phyloP scores from a whole-genome alignment of 768 basidiomycete species.

The Kwoniella heveanensis region DNA sequence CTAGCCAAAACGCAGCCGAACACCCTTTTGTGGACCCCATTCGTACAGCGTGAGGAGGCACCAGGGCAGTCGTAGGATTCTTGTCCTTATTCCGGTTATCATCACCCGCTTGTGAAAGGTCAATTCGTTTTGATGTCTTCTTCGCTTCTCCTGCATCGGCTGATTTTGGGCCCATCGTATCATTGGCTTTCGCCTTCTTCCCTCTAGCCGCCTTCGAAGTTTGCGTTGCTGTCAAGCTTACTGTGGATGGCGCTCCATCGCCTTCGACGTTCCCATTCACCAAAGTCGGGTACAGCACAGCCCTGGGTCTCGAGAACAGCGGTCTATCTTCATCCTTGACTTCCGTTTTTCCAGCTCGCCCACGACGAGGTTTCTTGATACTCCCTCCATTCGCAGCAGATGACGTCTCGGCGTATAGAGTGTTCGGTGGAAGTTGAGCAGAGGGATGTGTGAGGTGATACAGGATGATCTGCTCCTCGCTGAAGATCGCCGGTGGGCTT shows the following conservation, averaged over 20 bases:
- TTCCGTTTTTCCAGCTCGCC: neutral
- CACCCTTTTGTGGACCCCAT: neutral
- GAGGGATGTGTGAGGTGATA: conserved; percentile 13
- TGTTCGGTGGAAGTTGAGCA: neutral
- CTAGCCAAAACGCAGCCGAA: conserved; percentile 17
- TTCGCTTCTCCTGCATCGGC: too few species aligned
- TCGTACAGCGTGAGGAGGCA: neutral
- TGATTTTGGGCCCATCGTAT: too few species aligned
- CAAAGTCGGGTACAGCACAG: neutral
- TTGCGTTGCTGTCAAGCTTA: neutral
- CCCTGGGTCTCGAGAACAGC: neutral
- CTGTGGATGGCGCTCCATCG: neutral
- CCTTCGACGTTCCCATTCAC: neutral
- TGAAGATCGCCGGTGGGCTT: conserved; percentile 5
- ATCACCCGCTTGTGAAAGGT: neutral
- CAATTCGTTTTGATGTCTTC: too few species aligned
- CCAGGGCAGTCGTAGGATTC: neutral
- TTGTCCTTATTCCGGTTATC: neutral
- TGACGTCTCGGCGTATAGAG: neutral
- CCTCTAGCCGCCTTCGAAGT: neutral
- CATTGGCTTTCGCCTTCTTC: neutral
- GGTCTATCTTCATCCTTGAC: conserved; percentile 8
- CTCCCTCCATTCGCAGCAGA: neutral
- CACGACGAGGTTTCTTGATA: neutral
- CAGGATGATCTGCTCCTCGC: conserved; percentile 19